phyloP scores from a whole-genome alignment of 2,329 filamentous ascomycete genomes.

The Ascochyta rabiei region DNA sequence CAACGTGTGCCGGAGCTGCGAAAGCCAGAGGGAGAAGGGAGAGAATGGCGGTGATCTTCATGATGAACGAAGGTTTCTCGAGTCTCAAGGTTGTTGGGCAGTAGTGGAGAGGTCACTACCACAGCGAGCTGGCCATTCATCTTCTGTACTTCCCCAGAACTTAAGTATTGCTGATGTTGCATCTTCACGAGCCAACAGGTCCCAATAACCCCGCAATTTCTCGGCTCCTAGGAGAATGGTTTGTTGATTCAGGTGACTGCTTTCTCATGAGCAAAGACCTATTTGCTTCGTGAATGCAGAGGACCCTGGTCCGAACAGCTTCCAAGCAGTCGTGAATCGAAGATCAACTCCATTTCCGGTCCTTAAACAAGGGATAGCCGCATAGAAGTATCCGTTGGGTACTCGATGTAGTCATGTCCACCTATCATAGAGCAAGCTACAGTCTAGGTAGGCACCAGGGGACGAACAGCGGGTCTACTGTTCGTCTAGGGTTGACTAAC shows the following conservation, averaged over 20 bases:
- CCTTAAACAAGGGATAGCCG: neutral
- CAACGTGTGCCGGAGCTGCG: conserved; percentile 46
- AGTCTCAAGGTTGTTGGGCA: neutral
- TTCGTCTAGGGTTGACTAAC: neutral
- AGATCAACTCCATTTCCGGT: conserved; percentile 6
- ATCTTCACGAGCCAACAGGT: conserved; percentile 12
- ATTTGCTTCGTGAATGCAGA: conserved; percentile 9
- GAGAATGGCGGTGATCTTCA: conserved; percentile 36
- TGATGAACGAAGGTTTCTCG: conserved; percentile 19
- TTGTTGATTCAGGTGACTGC: conserved; percentile 11
- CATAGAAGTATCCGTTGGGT: neutral
- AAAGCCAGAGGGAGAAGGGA: conserved; percentile 36
- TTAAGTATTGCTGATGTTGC: conserved; percentile 6
- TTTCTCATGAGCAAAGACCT: neutral
- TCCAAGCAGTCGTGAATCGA: neutral
- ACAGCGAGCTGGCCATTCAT: neutral
- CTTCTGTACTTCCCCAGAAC: neutral
- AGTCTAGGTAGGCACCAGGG: neutral
- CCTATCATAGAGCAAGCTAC: neutral
- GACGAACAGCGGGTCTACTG: neutral
- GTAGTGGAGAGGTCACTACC: neutral
- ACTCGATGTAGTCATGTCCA: neutral
- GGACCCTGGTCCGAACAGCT: neutral
- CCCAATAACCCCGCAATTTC: neutral
- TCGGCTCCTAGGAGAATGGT: conserved; percentile 6